These are phyloP conservation scores for Ceratocystis colombiana DNA, from an alignment of 2,329 filamentous ascomycete species.

Conservation along the genomic window DNA sequence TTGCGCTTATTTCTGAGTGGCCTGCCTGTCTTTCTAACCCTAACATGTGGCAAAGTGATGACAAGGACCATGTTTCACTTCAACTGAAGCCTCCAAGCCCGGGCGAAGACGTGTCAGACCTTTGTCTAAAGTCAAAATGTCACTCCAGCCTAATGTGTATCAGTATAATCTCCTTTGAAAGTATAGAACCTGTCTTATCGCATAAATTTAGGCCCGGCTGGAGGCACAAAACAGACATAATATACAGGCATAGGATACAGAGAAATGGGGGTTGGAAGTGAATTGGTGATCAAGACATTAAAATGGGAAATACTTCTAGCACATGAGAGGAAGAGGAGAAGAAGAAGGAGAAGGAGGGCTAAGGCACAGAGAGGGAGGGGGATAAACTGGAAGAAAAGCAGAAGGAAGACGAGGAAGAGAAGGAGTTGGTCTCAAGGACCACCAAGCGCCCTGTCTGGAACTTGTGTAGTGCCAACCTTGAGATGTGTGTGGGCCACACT, in stretches of 20 bases:
- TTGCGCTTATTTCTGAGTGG: neutral
- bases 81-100: neutral
- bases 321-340: neutral
- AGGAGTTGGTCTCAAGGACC: conserved; percentile 1
- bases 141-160: neutral
- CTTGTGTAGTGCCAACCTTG: conserved; percentile 14
- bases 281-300: neutral
- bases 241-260: neutral
- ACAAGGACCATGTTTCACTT: neutral
- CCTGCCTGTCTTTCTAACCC: neutral
- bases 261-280: neutral
- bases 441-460: conserved; percentile 9
- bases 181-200: neutral
- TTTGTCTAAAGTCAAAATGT: conserved; percentile 6
- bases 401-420: neutral
- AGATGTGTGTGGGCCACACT: neutral
- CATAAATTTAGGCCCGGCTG: neutral
- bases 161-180: neutral
- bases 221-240: neutral
- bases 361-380: neutral
- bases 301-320: neutral
- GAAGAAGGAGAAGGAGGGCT: neutral
- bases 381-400: neutral
- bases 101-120: neutral
- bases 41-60: neutral